A percentile compares a stretch with the other conserved stretches of the same genome.
Conservation (phyloP, 2,329 filamentous ascomycete genomes). For the Hypomyces perniciosus region DNA sequence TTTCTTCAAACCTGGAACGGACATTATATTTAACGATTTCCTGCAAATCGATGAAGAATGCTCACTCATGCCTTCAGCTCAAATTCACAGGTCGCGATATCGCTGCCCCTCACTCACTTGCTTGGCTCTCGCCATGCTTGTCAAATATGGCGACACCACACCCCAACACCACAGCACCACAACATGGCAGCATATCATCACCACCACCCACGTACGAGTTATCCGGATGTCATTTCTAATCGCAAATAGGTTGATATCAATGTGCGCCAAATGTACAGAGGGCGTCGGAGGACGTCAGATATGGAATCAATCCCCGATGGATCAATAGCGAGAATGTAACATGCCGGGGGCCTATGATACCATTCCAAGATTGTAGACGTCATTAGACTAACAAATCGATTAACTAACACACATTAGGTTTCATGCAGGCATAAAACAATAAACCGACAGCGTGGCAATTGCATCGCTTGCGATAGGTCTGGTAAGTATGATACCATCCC, state of each 20-base stretch:
- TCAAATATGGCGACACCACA: slow-evolving; percentile 7
- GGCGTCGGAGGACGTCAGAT: background rate
- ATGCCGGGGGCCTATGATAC: slow-evolving; percentile 9
- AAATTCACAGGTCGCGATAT: background rate
- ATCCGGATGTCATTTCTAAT: background rate
- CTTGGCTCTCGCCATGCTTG: slow-evolving; percentile 3
- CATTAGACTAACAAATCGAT: background rate
- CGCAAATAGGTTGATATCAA: background rate
- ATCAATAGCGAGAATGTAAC: background rate
- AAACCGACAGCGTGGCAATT: background rate
- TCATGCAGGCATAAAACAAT: background rate
- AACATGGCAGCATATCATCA: no score
- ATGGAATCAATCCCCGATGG: slow-evolving; percentile 1
- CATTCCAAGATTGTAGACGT: slow-evolving; percentile 10
- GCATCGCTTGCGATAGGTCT: background rate
- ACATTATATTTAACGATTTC: background rate
- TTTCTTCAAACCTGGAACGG: background rate
- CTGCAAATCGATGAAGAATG: no score
- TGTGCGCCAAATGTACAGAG: background rate
- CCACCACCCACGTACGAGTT: background rate
- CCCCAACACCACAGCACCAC: background rate
- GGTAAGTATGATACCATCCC: slow-evolving; percentile 10
- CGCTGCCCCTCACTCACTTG: background rate
- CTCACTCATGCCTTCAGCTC: background rate
- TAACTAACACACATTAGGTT: background rate